Evolutionary conservation across 75 land plant genomes (phyloP), one percentile per base, ranked within the genome.

Genomic region (Picea glauca): DNA sequence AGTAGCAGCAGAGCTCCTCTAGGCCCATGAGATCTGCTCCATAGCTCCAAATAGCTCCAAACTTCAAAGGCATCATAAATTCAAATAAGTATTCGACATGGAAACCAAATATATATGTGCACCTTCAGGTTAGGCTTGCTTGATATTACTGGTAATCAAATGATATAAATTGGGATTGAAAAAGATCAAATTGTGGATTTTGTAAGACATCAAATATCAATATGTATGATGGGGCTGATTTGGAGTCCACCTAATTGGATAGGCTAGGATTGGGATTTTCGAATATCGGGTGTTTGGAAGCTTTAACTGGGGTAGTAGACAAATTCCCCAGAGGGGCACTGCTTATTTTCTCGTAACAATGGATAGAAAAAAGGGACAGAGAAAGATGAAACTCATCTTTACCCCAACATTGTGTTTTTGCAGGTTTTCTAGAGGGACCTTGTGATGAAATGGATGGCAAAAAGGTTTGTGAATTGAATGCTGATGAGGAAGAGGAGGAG

Each of bases 321-420:
- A 70, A 70, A 43, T 40, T 70, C 43, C 43, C 50, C 74, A 40
- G 2, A 70, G 74, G 74, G 23, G 54, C 26, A 43, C 56, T 70
- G n/a, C 13, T 84, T 88, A 90, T 90, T 84, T 75, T 91, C 86
- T 85, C 93, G 74, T 82, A 91, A 81, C 82, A 87, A 1, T 83
- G 78, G 66, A 89, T 85, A 33, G 93, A 91, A 43, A 91, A 79
- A 38, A 91, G 84, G 0, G 91, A 84, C 13, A 91, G 81, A 46
- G 91, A 91, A 26, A 91, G 82, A 61, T 91, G 78, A 6, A 89
- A 79, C 87, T 91, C 93, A 60, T 91, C 93, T 67, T 87, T 91
- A 18, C 93, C 87, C 93, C 89, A 87, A 20, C 84, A 63, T 26
- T 78, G 32, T 57, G 61, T 33, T 75, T 43, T 68, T 38, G 78